phyloP scores from a whole-genome alignment of 306 rosid species.

The Vigna hirtella region DNA sequence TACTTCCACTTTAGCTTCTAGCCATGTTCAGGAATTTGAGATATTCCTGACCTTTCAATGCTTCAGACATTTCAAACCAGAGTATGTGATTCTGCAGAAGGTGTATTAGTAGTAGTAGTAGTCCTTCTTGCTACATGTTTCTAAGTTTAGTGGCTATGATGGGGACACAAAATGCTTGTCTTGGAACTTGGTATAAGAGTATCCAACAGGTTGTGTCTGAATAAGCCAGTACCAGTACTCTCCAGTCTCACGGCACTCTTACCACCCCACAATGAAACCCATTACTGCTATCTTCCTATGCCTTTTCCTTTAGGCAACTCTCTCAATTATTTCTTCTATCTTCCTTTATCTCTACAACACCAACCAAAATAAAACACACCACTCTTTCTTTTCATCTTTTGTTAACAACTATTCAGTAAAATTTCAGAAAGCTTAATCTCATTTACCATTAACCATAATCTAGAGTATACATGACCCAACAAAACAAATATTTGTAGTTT shows the following conservation, averaged over 20 bases:
- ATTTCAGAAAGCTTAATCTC: background rate
- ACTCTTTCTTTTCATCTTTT: background rate
- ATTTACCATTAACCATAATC: background rate
- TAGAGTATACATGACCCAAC: too few relatives aligned
- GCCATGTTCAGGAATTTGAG: background rate
- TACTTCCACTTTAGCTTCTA: conserved; percentile 15
- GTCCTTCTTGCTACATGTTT: background rate
- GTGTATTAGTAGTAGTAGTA: background rate
- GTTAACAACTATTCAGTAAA: background rate
- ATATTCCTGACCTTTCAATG: conserved; percentile 21
- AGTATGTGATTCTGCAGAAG: conserved; percentile 19
- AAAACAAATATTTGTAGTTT: too few relatives aligned
- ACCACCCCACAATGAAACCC: background rate
- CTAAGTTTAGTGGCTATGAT: conserved; percentile 25
- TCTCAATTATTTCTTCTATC: conserved; percentile 19
- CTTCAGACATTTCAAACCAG: conserved; percentile 16
- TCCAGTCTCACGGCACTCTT: conserved; percentile 16
- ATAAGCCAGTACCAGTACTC: conserved; percentile 8
- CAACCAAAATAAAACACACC: background rate
- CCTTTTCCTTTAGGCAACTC: conserved; percentile 32
- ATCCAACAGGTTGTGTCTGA: conserved; percentile 22
- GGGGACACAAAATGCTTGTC: conserved; percentile 37
- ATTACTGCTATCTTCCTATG: background rate
- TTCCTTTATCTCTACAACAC: conserved; percentile 26
- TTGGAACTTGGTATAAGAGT: conserved; percentile 38